Conservation (phyloP, 495 filamentous ascomycete species). For the Chaetomidium leptoderma region DNA sequence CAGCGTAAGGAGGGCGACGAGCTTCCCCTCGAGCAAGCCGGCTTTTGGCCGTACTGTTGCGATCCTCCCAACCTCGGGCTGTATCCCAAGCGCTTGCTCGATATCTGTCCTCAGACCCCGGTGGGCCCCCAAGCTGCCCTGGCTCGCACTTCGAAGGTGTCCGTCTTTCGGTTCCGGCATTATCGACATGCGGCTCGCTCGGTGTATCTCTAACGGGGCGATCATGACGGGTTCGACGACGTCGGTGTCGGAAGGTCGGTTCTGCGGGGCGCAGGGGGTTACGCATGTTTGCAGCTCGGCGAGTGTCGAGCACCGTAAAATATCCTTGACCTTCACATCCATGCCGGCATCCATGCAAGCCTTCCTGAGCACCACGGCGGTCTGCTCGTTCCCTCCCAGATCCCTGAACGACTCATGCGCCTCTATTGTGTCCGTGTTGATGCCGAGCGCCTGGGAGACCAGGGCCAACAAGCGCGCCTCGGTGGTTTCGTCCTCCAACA, state of each 20-base stretch:
- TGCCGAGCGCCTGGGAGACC: slow-evolving; percentile 34
- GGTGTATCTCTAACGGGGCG: slow-evolving; percentile 22
- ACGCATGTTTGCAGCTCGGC: slow-evolving; percentile 38
- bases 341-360: slow-evolving; percentile 37
- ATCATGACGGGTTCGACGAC: slow-evolving; percentile 22
- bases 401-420: slow-evolving; percentile 39
- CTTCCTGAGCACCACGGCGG: slow-evolving; percentile 32
- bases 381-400: slow-evolving; percentile 37
- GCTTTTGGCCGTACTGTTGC: slow-evolving; percentile 44
- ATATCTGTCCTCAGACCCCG: slow-evolving; percentile 24
- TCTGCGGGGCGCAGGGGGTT: slow-evolving; percentile 24
- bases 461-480: slow-evolving; percentile 32
- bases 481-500: slow-evolving; percentile 28
- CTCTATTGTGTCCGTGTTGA: slow-evolving; percentile 23
- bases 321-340: slow-evolving; percentile 37
- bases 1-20: slow-evolving; percentile 42
- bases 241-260: slow-evolving; percentile 11
- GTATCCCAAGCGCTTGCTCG: slow-evolving; percentile 26
- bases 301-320: slow-evolving; percentile 40
- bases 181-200: slow-evolving; percentile 19
- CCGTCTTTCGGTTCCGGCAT: slow-evolving; percentile 7
- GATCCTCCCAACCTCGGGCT: slow-evolving; percentile 33
- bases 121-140: slow-evolving; percentile 18
- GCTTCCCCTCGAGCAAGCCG: slow-evolving; percentile 43
- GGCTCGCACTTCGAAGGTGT: slow-evolving; percentile 24